Base-by-base conservation (phyloP, 768 basidiomycete genomes). In the Trametes meyenii region DNA sequence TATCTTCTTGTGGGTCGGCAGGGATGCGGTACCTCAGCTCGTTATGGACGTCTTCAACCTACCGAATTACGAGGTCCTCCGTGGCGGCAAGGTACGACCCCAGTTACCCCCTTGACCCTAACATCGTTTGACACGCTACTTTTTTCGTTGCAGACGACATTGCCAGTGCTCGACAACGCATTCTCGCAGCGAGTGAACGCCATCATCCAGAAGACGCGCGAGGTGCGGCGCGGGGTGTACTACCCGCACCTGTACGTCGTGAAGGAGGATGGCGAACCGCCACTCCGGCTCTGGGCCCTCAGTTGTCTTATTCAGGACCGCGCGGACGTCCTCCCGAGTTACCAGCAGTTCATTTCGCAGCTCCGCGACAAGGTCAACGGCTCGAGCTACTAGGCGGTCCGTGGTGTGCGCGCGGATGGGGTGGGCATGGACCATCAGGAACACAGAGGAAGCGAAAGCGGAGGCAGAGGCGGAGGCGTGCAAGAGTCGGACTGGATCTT, bases 1-100 rank as follows among this genome's bases (percentile, higher is more conserved):
- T 21, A 92, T 99, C 71, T 98, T 99, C 86, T 81, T 98, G 50
- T 98, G 94, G 90, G 86, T 99, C 51, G 97, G 97, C n/a, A 87
- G 95, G 33, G 96, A 98, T 72, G 94, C 97, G 8, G 94, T 98
- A n/a, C 93, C 96, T 11, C 91, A 96, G 71, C 85, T 98, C 49
- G 78, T 98, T 62, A 81, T 88, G 81, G 97, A 99, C 70, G 96
- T 98, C 17, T 98, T 99, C 76, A 87, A 92, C 70, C 80, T 98
- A 38, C 88, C 91, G 0, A 88, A 76, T 66, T 98, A 98, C 71
- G 92, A 93, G 43, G 89, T 89, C 16, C 78, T 99, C 54, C 90
- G 91, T 53, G 94, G 94, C 50, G 97, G 97, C 67, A 99, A 99
- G 87, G 94, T 90, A 68, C 17, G 43, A 44, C 49, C 42, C 50